Evolutionary conservation across 2,329 filamentous ascomycete species (phyloP).

Genomic region (Hirsutella rhossiliensis): DNA sequence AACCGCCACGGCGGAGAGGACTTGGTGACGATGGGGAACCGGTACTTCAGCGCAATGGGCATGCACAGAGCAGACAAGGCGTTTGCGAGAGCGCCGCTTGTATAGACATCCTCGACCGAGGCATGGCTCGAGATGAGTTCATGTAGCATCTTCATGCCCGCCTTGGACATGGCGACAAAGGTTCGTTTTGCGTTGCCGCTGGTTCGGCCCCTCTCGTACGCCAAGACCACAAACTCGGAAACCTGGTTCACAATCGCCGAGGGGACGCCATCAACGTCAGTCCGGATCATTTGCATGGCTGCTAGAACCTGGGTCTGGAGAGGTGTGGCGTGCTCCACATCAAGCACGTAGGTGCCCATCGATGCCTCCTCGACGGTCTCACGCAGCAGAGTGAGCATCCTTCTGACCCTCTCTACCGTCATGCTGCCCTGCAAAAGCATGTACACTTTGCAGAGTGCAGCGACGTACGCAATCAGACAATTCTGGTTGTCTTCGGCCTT

Average conservation of each 20-base stretch:
- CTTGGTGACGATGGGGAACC: constrained; percentile 60
- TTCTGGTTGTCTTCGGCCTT: constrained; percentile 58
- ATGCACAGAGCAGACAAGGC: constrained; percentile 55
- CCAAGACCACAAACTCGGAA: constrained; percentile 58
- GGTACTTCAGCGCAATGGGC: constrained; percentile 71
- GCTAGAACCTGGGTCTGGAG: constrained; percentile 61
- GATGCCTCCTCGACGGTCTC: constrained; percentile 60
- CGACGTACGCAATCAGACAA: constrained; percentile 75
- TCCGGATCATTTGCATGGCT: constrained; percentile 54
- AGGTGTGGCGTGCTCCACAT: constrained; percentile 61
- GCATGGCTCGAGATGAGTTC: constrained; percentile 47
- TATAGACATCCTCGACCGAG: constrained; percentile 54
- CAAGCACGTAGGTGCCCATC: constrained; percentile 54
- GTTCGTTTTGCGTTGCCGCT: constrained; percentile 46
- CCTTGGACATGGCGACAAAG: constrained; percentile 81
- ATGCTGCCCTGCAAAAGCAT: constrained; percentile 56
- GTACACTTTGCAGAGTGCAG: constrained; percentile 66
- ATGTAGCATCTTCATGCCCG: constrained; percentile 60
- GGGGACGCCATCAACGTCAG: constrained; percentile 51
- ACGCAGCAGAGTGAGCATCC: constrained; percentile 60
- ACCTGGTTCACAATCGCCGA: constrained; percentile 57
- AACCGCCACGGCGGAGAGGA: constrained; percentile 65
- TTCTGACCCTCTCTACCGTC: constrained; percentile 46
- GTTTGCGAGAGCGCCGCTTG: constrained; percentile 50
- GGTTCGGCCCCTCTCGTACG: constrained; percentile 38